Evolutionary conservation across 169 alveolate species (phyloP).

Genomic region (Cystoisospora suis): DNA sequence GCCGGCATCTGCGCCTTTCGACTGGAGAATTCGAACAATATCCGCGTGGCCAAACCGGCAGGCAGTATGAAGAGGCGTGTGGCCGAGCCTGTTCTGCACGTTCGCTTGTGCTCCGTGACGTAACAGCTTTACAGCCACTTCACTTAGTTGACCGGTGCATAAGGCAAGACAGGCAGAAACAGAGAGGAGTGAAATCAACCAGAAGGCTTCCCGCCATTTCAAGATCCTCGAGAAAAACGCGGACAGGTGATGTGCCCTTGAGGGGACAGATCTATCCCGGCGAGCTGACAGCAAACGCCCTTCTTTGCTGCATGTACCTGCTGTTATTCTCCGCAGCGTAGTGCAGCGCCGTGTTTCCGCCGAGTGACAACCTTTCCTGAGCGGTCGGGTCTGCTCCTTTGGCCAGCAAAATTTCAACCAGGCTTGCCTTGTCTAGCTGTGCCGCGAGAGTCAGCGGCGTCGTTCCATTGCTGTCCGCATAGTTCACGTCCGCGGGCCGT

Average conservation of each 20-base stretch:
- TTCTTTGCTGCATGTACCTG: slow-evolving; percentile 23
- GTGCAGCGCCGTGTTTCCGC: slow-evolving; percentile 46
- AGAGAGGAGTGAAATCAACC: too few relatives aligned
- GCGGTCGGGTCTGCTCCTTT: slow-evolving; percentile 52
- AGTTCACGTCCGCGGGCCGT: slow-evolving; percentile 28
- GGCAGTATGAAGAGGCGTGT: slow-evolving; percentile 50
- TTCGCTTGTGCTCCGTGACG: slow-evolving; percentile 39
- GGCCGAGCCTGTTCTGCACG: slow-evolving; percentile 45
- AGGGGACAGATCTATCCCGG: neutral
- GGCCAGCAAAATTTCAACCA: neutral
- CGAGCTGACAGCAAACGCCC: neutral
- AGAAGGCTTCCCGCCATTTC: too few relatives aligned
- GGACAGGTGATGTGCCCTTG: too few relatives aligned
- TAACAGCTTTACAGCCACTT: neutral
- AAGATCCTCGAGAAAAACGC: too few relatives aligned
- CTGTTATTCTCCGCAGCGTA: slow-evolving; percentile 49
- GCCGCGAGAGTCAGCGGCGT: slow-evolving; percentile 40
- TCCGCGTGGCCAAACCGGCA: slow-evolving; percentile 33
- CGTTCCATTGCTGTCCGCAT: slow-evolving; percentile 43
- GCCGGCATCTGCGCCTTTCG: slow-evolving; percentile 46
- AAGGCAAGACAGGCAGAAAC: too few relatives aligned
- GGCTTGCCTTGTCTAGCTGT: slow-evolving; percentile 8
- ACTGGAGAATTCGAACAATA: slow-evolving; percentile 14
- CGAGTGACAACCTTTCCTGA: slow-evolving; percentile 7
- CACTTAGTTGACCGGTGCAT: neutral